Evolutionary conservation across 768 basidiomycete species (phyloP), one percentile per base, ranked within the genome.

Genomic region (Rhodotorula kratochvilovae): DNA sequence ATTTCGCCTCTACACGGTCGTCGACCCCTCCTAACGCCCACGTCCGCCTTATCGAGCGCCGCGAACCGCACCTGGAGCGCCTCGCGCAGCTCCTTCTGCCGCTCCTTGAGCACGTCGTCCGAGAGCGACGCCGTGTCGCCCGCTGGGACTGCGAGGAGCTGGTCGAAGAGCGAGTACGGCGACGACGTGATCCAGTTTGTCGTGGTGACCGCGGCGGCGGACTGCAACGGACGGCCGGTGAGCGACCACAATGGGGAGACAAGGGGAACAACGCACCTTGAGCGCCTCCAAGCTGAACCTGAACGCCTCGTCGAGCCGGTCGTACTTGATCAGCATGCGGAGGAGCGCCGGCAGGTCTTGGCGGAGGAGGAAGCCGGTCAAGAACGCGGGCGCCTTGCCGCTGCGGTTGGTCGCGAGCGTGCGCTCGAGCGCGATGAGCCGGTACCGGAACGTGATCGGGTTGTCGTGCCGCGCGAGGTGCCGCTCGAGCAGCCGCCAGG

Each of bases 401-500:
- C 84, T 80, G 75, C 85, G 82, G 74, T 91, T 89, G 66, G 85
- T 80, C 45, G 85, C 86, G 72, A 94, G 81, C 29, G 94, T 86
- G 15, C 87, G 88, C 79, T 94, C 90, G 59, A 93, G 82, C 23
- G 87, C 85, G 33, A 86, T 85, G 77, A 91, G 90, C 59, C 85
- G 85, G 79, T 96, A 95, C 67, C 84, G 84, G 81, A 91, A 87
- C 23, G 86, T 90, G 62, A 86, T 85, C 29, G 82, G 76, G 19
- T 83, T 83, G 78, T 99, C 95, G 76, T 96, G 86, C 59, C 88
- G 86, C 67, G 88, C 86, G 71, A 97, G 83, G 29, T 88, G 85
- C 74, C 87, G 84, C 73, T 91, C 89, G 56, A 99, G 85, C 79
- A 92, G 92, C 77, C 89, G 85, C 90, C 93, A 93, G 10, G 88